Base-by-base conservation (phyloP, 148 eudicot genomes). In the Fagopyrum esculentum region DNA sequence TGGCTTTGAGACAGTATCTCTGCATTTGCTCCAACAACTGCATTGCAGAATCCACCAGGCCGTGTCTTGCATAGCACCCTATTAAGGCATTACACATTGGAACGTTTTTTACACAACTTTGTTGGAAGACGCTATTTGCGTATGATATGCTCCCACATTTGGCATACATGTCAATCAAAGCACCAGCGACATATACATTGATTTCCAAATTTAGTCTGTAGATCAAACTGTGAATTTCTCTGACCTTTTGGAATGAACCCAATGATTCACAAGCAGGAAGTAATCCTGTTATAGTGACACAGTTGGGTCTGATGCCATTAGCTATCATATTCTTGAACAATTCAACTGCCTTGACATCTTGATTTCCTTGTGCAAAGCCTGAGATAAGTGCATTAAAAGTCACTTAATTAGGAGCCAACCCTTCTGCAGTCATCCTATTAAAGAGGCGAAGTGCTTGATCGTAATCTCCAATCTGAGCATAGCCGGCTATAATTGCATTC, bases 341-440 rank as follows among this genome's bases (percentile, higher is more conserved):
- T 22, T 77, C 77, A 29, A 87, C 61, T 78, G 93, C 91, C 78
- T 87, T 84, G 71, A 7, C 22, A 26, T 78, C 75, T 52, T 77
- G 79, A 71, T 59, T 72, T 55, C 88, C 77, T 57, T 84, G 86
- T 76, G 84, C 86, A 78, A 86, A 84, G 66, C 91, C 93, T 17
- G 91, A 84, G 51, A 89, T 86, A 77, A 91, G 73, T 3, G 96
- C 92, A 81, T 85, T 90, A 90, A 92, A 91, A 9, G 88, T 82
- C 49, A 84, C 82, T 78, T 83, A 61, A 76, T 88, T 92, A 51
- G 84, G 78, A 66, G 73, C 45, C 64, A 83, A 61, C 48, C 88
- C 85, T 71, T 52, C 83, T 74, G 73, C 76, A 64, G 45, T 77
- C 96, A 90, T 91, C 66, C 68, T 75, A 70, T 79, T 82, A 77